Conservation (phyloP, 2,329 filamentous ascomycete genomes). For the Paracoccidioides lutzii region DNA sequence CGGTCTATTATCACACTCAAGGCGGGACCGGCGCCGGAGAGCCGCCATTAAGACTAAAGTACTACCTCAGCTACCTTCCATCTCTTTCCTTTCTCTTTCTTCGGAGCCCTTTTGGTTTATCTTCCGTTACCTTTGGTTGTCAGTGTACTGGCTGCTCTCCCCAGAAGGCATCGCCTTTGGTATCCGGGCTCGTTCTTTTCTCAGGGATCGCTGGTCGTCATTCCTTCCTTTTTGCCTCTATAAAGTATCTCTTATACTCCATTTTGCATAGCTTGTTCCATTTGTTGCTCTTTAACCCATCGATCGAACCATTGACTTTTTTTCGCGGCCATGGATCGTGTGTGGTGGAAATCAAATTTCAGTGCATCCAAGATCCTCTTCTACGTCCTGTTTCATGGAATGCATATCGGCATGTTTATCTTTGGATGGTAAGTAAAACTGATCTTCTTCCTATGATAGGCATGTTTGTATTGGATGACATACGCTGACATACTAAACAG, state of each 20-base stretch:
- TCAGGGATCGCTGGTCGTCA: constrained; percentile 19
- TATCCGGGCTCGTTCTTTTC: constrained; percentile 6
- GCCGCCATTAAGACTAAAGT: neutral
- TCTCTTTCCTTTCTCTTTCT: neutral
- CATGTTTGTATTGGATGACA: neutral
- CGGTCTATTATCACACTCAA: neutral
- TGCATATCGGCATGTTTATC: constrained; percentile 68
- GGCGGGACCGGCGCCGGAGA: neutral
- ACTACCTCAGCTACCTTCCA: neutral
- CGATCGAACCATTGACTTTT: neutral
- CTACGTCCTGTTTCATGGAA: constrained; percentile 66
- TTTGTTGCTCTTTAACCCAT: neutral
- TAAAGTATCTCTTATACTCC: neutral
- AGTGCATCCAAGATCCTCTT: constrained; percentile 61
- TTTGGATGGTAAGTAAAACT: constrained; percentile 60
- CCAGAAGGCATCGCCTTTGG: constrained; percentile 1
- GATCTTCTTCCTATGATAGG: neutral
- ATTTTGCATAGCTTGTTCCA: neutral
- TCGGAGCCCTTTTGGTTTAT: neutral
- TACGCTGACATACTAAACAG: constrained; percentile 36
- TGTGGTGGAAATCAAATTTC: constrained; percentile 43
- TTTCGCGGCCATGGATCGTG: constrained; percentile 5
- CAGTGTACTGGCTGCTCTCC: neutral
- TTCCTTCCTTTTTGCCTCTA: constrained; percentile 1
- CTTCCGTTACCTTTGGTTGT: neutral